Base-by-base conservation (phyloP, 352 stramenopile genomes). In the Globisporangium apiculatum region DNA sequence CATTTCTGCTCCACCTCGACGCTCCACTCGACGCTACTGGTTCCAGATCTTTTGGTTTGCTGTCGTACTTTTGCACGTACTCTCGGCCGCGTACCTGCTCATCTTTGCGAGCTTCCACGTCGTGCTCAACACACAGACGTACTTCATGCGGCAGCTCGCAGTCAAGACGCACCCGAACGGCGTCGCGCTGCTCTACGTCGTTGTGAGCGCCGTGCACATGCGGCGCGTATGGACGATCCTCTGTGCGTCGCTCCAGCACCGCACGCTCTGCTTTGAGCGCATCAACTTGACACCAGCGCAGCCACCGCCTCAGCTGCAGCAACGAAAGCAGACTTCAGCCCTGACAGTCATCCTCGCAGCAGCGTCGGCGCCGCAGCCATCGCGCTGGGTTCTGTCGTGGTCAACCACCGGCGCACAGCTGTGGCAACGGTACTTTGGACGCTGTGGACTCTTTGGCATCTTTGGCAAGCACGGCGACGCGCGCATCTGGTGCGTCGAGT, bases 141-240 rank as follows among this genome's bases (percentile, higher is more conserved):
- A 51, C 53, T 60, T 60, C 31, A 38, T 24, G n/a, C 54, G 54
- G n/a, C 54, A 60, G 54, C 10, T 60, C n/a, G 36, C 54, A 8
- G n/a, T 53, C 45, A 3, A 60, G 36, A 48, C 17, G n/a, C 53
- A 60, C 24, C 9, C 36, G 4, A 31, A 42, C 8, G 24, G 35
- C 24, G 46, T 60, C n/a, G 54, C 17, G 0, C 7, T 53, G 15
- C n/a, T 60, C n/a, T 60, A 53, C 54, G 38, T 48, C 9, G 0
- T 46, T 8, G 24, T 50, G 11, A 60, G 54, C 17, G n/a, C 17
- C 7, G 45, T 53, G 11, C 54, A 60, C 36, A 7, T 38, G 0
- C 11, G 17, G 35, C 54, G 46, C 5, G 31, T 53, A 12, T 31
- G 7, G 4, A 45, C 9, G 35, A 53, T 53, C 9, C 12, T 60